Conservation (phyloP, 805 yeast species). For the Kuraishia borneana region DNA sequence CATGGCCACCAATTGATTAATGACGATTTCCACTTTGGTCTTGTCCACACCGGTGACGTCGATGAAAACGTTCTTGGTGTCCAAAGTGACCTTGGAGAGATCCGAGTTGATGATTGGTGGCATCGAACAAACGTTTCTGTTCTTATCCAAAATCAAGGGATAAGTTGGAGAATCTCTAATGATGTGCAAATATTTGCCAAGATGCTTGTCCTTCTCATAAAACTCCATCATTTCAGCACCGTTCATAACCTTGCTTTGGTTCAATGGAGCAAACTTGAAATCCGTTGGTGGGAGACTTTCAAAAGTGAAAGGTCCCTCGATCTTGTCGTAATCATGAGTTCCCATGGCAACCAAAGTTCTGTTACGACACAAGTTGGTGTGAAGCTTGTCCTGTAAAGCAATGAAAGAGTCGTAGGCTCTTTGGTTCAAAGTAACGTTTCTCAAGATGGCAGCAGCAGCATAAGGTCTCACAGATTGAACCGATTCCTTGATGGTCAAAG, state of each 20-base stretch:
- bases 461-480: conserved; percentile 75
- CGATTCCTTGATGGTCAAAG: conserved; percentile 65
- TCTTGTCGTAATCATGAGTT: conserved; percentile 84
- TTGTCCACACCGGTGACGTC: conserved; percentile 93
- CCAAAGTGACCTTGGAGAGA: conserved; percentile 74
- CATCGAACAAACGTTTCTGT: conserved; percentile 72
- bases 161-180: conserved; percentile 80
- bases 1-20: conserved; percentile 91
- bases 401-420: conserved; percentile 90
- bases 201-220: conserved; percentile 81
- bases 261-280: conserved; percentile 64
- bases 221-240: conserved; percentile 80
- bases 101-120: conserved; percentile 97
- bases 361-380: conserved; percentile 90
- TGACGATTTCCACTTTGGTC: conserved; percentile 88
- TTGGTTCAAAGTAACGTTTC: conserved; percentile 71
- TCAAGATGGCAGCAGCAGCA: conserved; percentile 90
- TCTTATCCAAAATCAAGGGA: conserved; percentile 80
- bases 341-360: conserved; percentile 98
- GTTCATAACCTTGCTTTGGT: conserved; percentile 56
- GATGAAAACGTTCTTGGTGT: conserved; percentile 81
- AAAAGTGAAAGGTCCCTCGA: conserved; percentile 77
- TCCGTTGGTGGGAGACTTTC: conserved; percentile 75
- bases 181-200: conserved; percentile 81
- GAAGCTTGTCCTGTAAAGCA: conserved; percentile 91